Percentiles rank a stretch among this genome's conserved stretches.
Conservation (phyloP, 2,329 filamentous ascomycete species). For the Myriosclerotinia duriaeana region DNA sequence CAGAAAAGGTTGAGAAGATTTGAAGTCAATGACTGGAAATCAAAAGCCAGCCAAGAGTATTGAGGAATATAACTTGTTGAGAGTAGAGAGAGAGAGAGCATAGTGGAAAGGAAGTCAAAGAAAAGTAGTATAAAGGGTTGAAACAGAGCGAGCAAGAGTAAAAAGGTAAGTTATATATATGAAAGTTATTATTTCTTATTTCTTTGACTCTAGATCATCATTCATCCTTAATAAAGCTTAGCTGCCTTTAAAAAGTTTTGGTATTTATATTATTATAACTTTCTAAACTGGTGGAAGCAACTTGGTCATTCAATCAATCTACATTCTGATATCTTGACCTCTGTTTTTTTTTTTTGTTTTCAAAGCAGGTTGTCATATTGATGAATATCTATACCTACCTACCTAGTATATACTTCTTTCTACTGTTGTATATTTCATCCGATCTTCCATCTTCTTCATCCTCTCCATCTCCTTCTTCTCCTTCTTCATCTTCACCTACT, state of each 20-base stretch:
- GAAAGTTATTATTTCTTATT: neutral
- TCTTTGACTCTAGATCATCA: neutral
- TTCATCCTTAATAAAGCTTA: neutral
- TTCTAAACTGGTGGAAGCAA: neutral
- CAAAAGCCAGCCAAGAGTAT: slow-evolving; percentile 10
- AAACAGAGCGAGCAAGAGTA: neutral
- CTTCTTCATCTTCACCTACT: neutral
- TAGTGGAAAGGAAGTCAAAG: neutral
- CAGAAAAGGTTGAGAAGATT: neutral
- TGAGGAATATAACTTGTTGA: slow-evolving; percentile 3
- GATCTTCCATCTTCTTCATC: neutral
- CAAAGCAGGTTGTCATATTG: neutral
- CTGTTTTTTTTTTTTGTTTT: too few species aligned
- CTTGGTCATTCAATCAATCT: neutral
- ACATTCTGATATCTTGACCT: neutral
- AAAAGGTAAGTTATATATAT: neutral
- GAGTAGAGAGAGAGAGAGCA: neutral
- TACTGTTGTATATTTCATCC: neutral
- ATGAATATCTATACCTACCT: neutral
- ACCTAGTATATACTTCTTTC: neutral
- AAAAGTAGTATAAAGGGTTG: neutral
- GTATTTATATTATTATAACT: neutral
- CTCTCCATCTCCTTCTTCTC: neutral
- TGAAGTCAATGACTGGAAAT: neutral
- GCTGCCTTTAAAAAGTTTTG: neutral